Percentiles rank a stretch among this genome's conserved stretches.
phyloP scores from a whole-genome alignment of 495 filamentous ascomycete species.

The Hypoxylon perforatum region DNA sequence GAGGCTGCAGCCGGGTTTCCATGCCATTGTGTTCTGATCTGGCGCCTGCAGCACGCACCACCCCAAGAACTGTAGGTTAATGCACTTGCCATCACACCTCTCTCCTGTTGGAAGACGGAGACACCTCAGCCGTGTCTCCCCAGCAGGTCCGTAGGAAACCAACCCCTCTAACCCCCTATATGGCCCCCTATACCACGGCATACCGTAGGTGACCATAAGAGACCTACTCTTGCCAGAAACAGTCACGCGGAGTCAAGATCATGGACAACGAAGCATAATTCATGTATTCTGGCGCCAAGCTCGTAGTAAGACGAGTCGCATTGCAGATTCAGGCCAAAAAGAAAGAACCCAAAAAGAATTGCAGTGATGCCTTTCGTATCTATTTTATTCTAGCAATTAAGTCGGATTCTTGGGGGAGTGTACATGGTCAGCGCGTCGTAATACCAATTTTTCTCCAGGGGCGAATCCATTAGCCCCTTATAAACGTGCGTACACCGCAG shows the following conservation, averaged over 20 bases:
- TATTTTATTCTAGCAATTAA: slow-evolving; percentile 44
- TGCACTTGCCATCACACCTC: slow-evolving; percentile 34
- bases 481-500: slow-evolving; percentile 27
- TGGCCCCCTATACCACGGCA: slow-evolving; percentile 13
- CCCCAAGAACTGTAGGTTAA: slow-evolving; percentile 27
- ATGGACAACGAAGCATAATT: slow-evolving; percentile 20
- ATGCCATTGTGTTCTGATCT: slow-evolving; percentile 21
- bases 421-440: slow-evolving; percentile 30
- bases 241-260: slow-evolving; percentile 30
- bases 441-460: slow-evolving; percentile 37
- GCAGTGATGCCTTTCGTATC: slow-evolving; percentile 43
- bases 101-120: slow-evolving; percentile 34
- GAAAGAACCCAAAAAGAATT: too few relatives aligned
- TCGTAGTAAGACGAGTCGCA: slow-evolving; percentile 42
- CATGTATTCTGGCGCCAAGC: slow-evolving; percentile 30
- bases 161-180: slow-evolving; percentile 1
- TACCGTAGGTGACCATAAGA: slow-evolving; percentile 7
- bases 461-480: slow-evolving; percentile 40
- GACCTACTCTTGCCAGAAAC: slow-evolving; percentile 25
- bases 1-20: slow-evolving; percentile 29
- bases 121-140: slow-evolving; percentile 20
- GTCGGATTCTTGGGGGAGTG: slow-evolving; percentile 30
- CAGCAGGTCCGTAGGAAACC: slow-evolving; percentile 10
- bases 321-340: slow-evolving; percentile 35
- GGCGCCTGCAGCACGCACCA: slow-evolving; percentile 18